Base-by-base conservation (phyloP, 495 filamentous ascomycete genomes). In the Trichoderma reesei region DNA sequence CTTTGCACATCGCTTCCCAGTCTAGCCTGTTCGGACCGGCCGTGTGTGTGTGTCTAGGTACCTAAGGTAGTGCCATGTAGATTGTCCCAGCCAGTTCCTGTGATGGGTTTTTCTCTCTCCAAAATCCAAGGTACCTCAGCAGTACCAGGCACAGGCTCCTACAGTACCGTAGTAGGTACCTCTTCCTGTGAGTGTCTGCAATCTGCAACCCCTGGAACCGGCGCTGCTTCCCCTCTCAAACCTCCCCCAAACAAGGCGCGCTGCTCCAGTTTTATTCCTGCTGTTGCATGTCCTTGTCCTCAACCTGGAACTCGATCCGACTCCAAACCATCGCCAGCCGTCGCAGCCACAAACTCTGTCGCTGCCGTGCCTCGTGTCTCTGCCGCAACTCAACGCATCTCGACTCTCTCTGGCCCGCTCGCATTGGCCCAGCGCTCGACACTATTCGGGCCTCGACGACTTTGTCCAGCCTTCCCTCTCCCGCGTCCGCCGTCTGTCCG, bases 221-320 rank as follows among this genome's bases (percentile, higher is more conserved):
- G 14, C 20, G 20, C n/a, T 56, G 48, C 48, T 56, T 56, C 48
- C 48, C 48, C 48, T 56, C 48, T 34, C 48, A 16, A 56, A 33
- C n/a, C 48, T 16, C 48, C 5, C 48, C 48, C 48, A 56, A 56
- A 56, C 48, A 56, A 56, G 48, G 20, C 48, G 48, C 48, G 48
- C 48, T 56, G 48, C 48, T 56, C 48, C 48, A 56, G 48, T 56
- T 56, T 56, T 56, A 56, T 33, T 56, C 18, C 26, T 33, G 6
- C 16, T n/a, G n/a, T n/a, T n/a, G n/a, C n/a, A n/a, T n/a, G n/a
- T n/a, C n/a, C 37, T 5, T 39, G 5, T 39, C 10, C 5, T 46
- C 42, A n/a, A 46, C 42, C 16, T 46, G 42, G 13, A 8, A 33
- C 48, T n/a, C 14, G 41, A 42, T 51, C n/a, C 46, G 16, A 51